Evolutionary conservation across 163 green algal species (phyloP), one percentile per base, ranked within the genome.

Genomic region (Scenedesmus sp.): DNA sequence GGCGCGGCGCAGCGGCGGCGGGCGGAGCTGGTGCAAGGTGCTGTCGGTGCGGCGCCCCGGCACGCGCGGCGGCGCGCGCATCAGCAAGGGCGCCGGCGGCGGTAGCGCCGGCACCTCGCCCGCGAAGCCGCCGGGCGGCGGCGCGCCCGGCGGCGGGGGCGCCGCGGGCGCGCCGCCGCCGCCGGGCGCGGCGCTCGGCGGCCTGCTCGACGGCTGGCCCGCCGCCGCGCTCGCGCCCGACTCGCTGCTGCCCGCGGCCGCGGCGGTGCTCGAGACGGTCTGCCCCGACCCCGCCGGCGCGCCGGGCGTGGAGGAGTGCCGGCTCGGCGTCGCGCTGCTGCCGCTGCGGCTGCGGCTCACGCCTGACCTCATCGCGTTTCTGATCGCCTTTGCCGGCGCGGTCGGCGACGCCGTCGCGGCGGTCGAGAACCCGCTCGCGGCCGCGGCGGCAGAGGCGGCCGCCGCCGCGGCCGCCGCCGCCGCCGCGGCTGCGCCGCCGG

Each of bases 321-420:
- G 86, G 0, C 26, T 93, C 31, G 42, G 67, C 0, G 69, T 86
- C 7, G 73, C 80, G 18, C 48, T 92, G 48, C 76, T 90, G 63
- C 88, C 89, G 4, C 51, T 94, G 44, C 71, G 82, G 26, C 51
- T 94, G 47, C 65, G 79, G 39, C 65, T 94, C 11, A 85, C 93
- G 62, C 86, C 90, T 75, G 78, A 81, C 18, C 63, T 88, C 6
- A 47, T 93, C 11, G 44, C 58, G 15, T 93, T 93, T 73, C 64
- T 92, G 1, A 26, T 62, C 18, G 67, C 67, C 11, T 73, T 85
- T 57, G 56, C 31, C 60, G 64, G 64, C 22, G 65, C 58, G 13
- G 72, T 75, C 2, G 48, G 64, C 11, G 62, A 56, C 1, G 75
- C 66, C 31, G 63, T 80, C 0, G 80, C 63, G 24, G 80, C 77